These are phyloP conservation scores for Podospora anserina DNA, from an alignment of 495 filamentous ascomycete genomes.

Conservation along the genomic window DNA sequence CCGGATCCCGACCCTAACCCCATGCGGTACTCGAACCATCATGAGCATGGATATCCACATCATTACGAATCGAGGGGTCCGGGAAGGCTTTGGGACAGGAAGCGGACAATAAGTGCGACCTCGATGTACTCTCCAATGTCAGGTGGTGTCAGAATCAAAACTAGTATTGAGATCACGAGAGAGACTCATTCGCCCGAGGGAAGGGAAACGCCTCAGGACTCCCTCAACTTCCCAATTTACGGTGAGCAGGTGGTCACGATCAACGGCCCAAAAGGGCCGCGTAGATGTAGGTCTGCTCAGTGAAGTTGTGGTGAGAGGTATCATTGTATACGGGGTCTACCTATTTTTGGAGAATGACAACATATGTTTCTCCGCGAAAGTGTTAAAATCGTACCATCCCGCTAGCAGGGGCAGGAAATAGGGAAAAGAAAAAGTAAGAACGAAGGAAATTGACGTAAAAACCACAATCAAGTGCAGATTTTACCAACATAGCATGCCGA, in stretches of 20 bases:
- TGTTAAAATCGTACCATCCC: not conserved
- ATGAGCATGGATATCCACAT: not conserved
- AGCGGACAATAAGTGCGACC: not conserved
- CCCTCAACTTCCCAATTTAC: conserved; percentile 1
- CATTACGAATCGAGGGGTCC: not conserved
- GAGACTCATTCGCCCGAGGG: conserved; percentile 4
- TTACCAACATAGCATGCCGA: not conserved
- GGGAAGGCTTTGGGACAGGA: not conserved
- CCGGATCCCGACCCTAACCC: not conserved
- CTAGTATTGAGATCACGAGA: conserved; percentile 20
- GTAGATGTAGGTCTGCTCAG: conserved; percentile 1
- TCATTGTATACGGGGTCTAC: not conserved
- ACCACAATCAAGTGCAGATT: not conserved
- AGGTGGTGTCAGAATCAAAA: conserved; percentile 13
- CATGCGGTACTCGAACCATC: not conserved
- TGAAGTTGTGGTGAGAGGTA: not conserved
- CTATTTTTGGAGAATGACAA: not conserved
- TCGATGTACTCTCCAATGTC: not conserved
- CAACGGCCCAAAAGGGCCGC: conserved; percentile 12
- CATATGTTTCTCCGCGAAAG: not conserved
- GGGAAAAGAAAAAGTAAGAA: not conserved
- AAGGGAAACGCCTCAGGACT: not conserved
- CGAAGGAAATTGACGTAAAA: not conserved
- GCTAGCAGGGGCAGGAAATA: not conserved
- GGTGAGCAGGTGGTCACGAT: conserved; percentile 14